Conservation (phyloP, 1,284 basidiomycete genomes). For the Cryptococcus jaspeensis region DNA sequence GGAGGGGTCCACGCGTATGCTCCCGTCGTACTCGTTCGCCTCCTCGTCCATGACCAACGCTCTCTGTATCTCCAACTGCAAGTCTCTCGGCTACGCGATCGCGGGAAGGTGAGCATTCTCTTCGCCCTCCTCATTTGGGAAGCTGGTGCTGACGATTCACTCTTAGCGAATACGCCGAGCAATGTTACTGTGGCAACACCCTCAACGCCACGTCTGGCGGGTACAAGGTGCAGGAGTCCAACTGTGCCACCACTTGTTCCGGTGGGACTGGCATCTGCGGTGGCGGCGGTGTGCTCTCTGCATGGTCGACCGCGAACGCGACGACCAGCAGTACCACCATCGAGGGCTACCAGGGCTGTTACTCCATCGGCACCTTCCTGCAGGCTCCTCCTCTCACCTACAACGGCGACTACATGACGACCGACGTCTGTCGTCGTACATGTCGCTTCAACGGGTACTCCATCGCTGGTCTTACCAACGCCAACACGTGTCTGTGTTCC, state of each 20-base stretch:
- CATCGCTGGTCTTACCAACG: conserved; percentile 26
- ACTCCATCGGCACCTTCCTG: conserved; percentile 21
- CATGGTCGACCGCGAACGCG: conserved; percentile 7
- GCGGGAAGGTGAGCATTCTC: conserved; percentile 13
- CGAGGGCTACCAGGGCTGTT: conserved; percentile 36
- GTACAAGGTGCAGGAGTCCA: conserved; percentile 7
- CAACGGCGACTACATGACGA: conserved; percentile 17
- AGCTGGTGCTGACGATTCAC: neutral
- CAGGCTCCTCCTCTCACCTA: conserved; percentile 14
- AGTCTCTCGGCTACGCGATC: conserved; percentile 16
- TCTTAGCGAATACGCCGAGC: conserved; percentile 16
- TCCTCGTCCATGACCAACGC: conserved; percentile 13
- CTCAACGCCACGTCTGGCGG: conserved; percentile 10
- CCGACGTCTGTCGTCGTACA: conserved; percentile 15
- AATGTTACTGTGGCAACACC: conserved; percentile 23
- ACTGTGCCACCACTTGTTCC: conserved; percentile 24
- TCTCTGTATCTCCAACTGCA: conserved; percentile 20
- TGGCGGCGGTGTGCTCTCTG: conserved; percentile 10
- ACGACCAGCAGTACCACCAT: conserved; percentile 4
- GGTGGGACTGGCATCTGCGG: conserved; percentile 25
- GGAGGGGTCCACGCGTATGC: conserved; percentile 18
- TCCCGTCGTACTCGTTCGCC: conserved; percentile 9
- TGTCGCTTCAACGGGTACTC: conserved; percentile 21
- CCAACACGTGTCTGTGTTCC: conserved; percentile 27
- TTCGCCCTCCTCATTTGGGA: neutral